These are phyloP conservation scores for Fusarium falciforme DNA, from an alignment of 2,329 filamentous ascomycete species.

Conservation along the genomic window DNA sequence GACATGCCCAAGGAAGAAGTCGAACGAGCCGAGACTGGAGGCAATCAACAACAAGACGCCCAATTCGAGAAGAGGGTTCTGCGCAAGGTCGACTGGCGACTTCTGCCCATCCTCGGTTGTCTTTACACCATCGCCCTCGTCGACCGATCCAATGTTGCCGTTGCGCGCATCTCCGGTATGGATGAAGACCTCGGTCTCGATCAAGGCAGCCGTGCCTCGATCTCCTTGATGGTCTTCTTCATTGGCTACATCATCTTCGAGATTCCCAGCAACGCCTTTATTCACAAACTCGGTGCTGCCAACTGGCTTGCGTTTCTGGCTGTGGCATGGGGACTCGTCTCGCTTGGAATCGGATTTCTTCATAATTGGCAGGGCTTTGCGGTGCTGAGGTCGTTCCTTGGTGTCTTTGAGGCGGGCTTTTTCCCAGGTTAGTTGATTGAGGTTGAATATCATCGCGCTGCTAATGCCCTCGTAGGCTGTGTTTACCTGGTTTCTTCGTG, in stretches of 20 bases:
- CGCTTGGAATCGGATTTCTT: slow-evolving; percentile 24
- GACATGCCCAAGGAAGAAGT: slow-evolving; percentile 13
- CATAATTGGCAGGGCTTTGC: slow-evolving; percentile 22
- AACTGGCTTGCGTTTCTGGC: slow-evolving; percentile 32
- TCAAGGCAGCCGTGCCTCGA: slow-evolving; percentile 5
- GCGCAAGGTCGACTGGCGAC: slow-evolving; percentile 21
- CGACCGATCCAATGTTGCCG: slow-evolving; percentile 25
- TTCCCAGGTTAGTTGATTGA: slow-evolving; percentile 15
- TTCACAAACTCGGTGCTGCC: slow-evolving; percentile 26
- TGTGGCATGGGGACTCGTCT: slow-evolving; percentile 19
- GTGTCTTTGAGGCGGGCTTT: slow-evolving; percentile 31
- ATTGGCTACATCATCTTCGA: slow-evolving; percentile 31
- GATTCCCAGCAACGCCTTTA: slow-evolving; percentile 29
- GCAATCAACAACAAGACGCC: background rate
- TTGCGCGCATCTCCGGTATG: slow-evolving; percentile 32
- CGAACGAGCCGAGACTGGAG: background rate
- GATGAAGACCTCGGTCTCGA: slow-evolving; percentile 24
- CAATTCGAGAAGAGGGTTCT: slow-evolving; percentile 29
- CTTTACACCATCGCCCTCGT: slow-evolving; percentile 34
- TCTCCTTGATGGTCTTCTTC: slow-evolving; percentile 34
- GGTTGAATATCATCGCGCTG: background rate
- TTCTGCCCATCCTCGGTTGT: slow-evolving; percentile 23
- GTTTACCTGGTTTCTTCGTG: slow-evolving; percentile 26
- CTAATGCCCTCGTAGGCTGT: background rate
- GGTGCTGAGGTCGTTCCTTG: slow-evolving; percentile 9